Base-by-base conservation (phyloP, 306 rosid species). In the Cucurbita ficifolia region DNA sequence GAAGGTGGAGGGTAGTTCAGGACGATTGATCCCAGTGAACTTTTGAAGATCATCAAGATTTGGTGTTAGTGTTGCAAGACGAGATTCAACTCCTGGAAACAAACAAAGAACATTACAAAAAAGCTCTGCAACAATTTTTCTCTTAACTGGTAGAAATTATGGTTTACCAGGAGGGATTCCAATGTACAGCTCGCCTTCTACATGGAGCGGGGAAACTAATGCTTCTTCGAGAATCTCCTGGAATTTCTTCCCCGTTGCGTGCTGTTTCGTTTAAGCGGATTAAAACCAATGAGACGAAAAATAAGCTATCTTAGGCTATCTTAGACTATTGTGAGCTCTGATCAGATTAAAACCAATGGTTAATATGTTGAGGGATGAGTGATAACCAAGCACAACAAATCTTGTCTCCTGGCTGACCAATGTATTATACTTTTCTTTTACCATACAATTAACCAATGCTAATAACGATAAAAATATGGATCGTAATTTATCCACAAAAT, bases 181-280 rank as follows among this genome's bases (percentile, higher is more conserved):
- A n/a, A 95, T 13, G 70, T 95, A 95, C 54, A 95, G 77, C 79
- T 91, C 97, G 69, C 99, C 97, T 82, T 91, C 93, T 61, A 95
- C 70, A 40, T 85, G 86, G 76, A 95, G 96, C 67, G 99, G 97
- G 3, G 70, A 86, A 71, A 95, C 82, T 75, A 91, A 81, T 10
- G 90, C 92, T 84, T 95, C 99, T 81, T 95, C 97, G 76, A 95
- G 91, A 82, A 95, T 88, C 78, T 95, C 96, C 83, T 88, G 89
- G 77, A 95, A 86, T 68, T 95, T 95, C 86, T 80, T 89, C 83
- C 93, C 96, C 16, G 96, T 87, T 19, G 93, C 91, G 76, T 89
- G 87, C 99, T 95, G 93, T 82, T 81, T 76, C 22, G 54, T 54
- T 72, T 79, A 78, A 82, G 80, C 50, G 70, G 72, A 80, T 76